Base-by-base conservation (phyloP, 257 asterid genomes). In the Verbascum thapsus region DNA sequence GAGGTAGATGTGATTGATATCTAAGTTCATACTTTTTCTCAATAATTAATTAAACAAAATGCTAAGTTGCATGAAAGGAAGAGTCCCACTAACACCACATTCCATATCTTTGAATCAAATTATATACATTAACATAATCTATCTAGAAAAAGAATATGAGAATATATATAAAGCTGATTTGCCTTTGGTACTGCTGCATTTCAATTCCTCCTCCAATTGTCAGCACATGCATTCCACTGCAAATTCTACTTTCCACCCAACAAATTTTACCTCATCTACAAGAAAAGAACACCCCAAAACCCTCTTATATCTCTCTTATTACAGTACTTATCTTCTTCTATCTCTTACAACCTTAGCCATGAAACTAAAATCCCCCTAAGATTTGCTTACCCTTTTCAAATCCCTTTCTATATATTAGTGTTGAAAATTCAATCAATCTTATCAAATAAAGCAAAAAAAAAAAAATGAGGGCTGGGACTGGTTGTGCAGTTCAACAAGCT, bases 181-280 rank as follows among this genome's bases (percentile, higher is more conserved):
- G 78, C 86, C 95, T 82, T 85, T 82, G 86, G 62, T 71, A 55
- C 77, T 73, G 83, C 48, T 80, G 78, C 83, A 68, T 58, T 70
- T 80, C 58, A 2, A 56, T 54, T 38, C 83, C 39, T 75, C 81
- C 72, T 78, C 80, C 82, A 1, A 2, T 77, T 52, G 82, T 79
- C 88, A 83, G 43, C 90, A 82, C 90, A 82, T 84, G 95, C 90
- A 80, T 75, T 74, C 95, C 89, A 72, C 85, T 64, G 40, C 76
- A 57, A 56, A 71, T 54, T 69, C 68, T 22, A 49, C 73, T 63
- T 78, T 66, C 74, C 80, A 78, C 82, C 85, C 87, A 73, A 65
- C 71, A 38, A 17, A 1, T 61, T 83, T 85, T 76, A 63, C 91
- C 90, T 81, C 82, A 80, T 68, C 72, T 74, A 19, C 90, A 83